A percentile compares a stretch with the other conserved stretches of the same genome.
phyloP scores from a whole-genome alignment of 495 filamentous ascomycete genomes.

The Mycothermus thermophilus region DNA sequence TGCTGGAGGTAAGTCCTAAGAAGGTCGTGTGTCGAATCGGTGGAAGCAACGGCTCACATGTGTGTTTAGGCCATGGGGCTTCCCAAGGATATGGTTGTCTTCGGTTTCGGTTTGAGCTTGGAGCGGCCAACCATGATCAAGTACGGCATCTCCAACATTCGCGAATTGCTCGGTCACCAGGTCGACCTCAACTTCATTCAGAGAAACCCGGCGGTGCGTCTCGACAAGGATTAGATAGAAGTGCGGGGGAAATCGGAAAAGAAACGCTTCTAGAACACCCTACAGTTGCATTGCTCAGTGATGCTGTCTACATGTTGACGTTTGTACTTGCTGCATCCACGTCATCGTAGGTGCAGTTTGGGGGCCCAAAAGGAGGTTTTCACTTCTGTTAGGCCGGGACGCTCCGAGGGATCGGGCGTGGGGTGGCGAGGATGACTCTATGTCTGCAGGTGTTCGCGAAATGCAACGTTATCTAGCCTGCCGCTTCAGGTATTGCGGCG shows the following conservation, averaged over 20 bases:
- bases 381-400: too few relatives aligned
- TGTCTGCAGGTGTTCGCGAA: too few relatives aligned
- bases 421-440: too few relatives aligned
- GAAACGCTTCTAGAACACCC: neutral
- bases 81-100: conserved; percentile 74
- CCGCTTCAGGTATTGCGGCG: too few relatives aligned
- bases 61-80: conserved; percentile 49
- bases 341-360: too few relatives aligned
- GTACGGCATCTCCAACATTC: conserved; percentile 72
- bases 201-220: conserved; percentile 65
- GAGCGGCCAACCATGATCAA: conserved; percentile 98
- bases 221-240: conserved; percentile 51
- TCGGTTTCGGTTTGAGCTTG: conserved; percentile 80
- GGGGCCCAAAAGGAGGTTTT: too few relatives aligned
- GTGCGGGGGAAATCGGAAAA: neutral
- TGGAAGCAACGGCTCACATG: neutral
- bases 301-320: too few relatives aligned
- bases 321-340: too few relatives aligned
- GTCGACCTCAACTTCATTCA: conserved; percentile 72
- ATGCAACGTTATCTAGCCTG: too few relatives aligned
- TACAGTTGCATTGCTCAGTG: neutral
- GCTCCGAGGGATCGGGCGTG: too few relatives aligned
- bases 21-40: neutral
- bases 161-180: conserved; percentile 74
- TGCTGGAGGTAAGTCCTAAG: conserved; percentile 48